Evolutionary conservation across 2,329 filamentous ascomycete genomes (phyloP), one percentile per base, ranked within the genome.

Genomic region (Pseudocercospora eumusae): DNA sequence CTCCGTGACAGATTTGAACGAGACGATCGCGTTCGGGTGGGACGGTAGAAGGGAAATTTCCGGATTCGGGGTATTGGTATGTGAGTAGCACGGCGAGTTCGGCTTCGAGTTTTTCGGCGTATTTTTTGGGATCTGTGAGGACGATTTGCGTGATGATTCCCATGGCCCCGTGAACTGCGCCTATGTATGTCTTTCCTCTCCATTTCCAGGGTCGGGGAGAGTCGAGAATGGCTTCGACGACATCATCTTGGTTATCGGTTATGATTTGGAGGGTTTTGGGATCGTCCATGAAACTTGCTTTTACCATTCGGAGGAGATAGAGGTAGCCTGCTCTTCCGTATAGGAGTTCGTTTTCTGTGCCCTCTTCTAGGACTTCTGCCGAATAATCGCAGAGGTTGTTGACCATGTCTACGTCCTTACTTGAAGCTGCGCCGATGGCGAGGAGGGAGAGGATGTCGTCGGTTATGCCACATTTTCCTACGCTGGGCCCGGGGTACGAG

Each of bases 111-210:
- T 80, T 79, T 1, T 79, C 73, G 1, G 86, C 85, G 64, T 83
- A 80, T n/a, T 78, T 77, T 4, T 77, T 75, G 0, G 85, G 82
- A 59, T 82, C 81, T 2, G 86, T 85, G 42, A 85, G 77, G 1
- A 89, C 81, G 13, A 90, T 77, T 73, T 91, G 88, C n/a, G 84
- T 86, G 60, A 91, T 81, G 72, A 89, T 90, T 4, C 88, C 87
- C 25, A 90, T 84, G 11, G 84, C 82, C 7, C 89, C 89, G 70
- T 91, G 87, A 0, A 83, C 84, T 4, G 88, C 85, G 1, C 88
- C 89, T 36, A 89, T 78, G 69, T 89, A 89, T 0, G 78, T 77
- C 67, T 84, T 85, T 13, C 82, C 83, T 62, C 85, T 83, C 84
- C 86, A 90, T 64, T 80, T 82, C 88, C 88, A 91, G 0, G 82